These are phyloP conservation scores for Ploettnerulaceae sp. DNA, from an alignment of 2,329 filamentous ascomycete species.

Conservation along the genomic window DNA sequence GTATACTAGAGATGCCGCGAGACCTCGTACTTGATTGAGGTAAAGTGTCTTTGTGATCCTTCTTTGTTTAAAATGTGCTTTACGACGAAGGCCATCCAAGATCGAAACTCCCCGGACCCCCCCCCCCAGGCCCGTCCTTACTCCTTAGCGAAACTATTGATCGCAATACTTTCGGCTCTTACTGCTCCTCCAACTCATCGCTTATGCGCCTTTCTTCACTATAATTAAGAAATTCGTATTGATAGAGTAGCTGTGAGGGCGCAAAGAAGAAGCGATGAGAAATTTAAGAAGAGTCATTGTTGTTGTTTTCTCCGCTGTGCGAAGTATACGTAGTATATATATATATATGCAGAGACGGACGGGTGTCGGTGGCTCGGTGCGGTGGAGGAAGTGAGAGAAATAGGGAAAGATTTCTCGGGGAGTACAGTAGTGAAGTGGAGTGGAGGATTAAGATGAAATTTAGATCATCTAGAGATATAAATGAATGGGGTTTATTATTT, in stretches of 20 bases:
- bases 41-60: constrained; percentile 27
- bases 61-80: neutral
- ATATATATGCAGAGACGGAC: too few relatives aligned
- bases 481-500: too few relatives aligned
- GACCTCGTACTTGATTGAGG: constrained; percentile 43
- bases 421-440: too few relatives aligned
- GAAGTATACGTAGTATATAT: too few relatives aligned
- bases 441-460: too few relatives aligned
- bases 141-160: neutral
- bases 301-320: too few relatives aligned
- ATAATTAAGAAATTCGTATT: neutral
- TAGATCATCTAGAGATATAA: too few relatives aligned
- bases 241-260: neutral
- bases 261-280: neutral
- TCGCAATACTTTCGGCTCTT: neutral
- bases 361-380: too few relatives aligned
- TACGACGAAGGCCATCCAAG: neutral
- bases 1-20: constrained; percentile 32
- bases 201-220: neutral
- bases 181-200: neutral
- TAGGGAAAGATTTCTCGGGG: too few relatives aligned
- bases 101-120: too few relatives aligned
- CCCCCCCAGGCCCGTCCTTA: too few relatives aligned
- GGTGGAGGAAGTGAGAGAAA: too few relatives aligned
- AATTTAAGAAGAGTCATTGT: neutral